Base-by-base conservation (phyloP, 192 early-diverging fungal species). In the Coemansia reversa region DNA sequence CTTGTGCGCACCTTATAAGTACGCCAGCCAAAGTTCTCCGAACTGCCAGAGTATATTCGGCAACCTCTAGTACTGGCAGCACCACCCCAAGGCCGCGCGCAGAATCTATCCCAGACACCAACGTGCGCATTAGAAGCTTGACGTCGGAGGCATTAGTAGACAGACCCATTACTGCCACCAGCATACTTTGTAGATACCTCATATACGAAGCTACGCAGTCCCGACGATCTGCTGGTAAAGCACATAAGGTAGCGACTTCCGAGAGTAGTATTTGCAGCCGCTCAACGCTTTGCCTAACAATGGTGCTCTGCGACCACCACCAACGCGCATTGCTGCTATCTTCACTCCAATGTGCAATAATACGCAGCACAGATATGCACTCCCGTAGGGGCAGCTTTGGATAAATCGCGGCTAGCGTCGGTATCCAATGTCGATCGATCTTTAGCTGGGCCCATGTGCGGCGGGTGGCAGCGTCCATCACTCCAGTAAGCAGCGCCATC, bases 281-380 rank as follows among this genome's bases (percentile, higher is more conserved):
- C 58, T 76, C 75, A 24, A 76, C 63, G 50, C 47, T 47, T 35
- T 71, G 65, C 3, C 75, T 27, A 14, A 48, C 69, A n/a, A 76
- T 55, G 3, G 69, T 56, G 47, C 75, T 67, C 29, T 76, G 75
- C 30, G 75, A 70, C 60, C 65, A 67, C 42, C 59, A 60, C 69
- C 65, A 76, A 22, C 69, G 58, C 39, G 62, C 69, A 16, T 52
- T 60, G 29, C 33, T 42, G 29, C 51, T 60, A 7, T 35, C 65
- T 50, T 71, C 65, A 47, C 75, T 64, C 75, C 75, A 76, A 22
- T 35, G 63, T 5, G 61, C 61, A 45, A 76, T 39, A 58, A 71
- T 71, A 7, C 65, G 64, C 51, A 71, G 51, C 2, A 55, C 39
- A 14, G 61, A 7, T 6, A 64, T 58, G 28, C 69, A 55, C 48